Conservation (phyloP, 257 asterid genomes). For the Rhazya stricta region DNA sequence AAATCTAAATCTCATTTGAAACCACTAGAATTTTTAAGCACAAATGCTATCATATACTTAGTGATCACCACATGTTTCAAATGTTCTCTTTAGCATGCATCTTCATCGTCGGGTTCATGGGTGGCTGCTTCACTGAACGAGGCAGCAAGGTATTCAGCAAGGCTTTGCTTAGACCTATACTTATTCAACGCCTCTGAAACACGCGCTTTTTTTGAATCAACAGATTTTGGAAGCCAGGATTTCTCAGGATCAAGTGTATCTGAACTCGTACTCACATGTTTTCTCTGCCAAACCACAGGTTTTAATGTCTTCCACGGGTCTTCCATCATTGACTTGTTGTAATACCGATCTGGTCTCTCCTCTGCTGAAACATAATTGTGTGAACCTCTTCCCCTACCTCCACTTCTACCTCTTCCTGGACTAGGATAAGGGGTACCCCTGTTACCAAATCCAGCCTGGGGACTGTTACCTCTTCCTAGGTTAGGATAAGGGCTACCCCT, state of each 20-base stretch:
- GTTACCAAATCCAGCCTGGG: conserved; percentile 26
- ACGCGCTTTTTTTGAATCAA: conserved; percentile 47
- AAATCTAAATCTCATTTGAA: background rate
- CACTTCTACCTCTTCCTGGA: conserved; percentile 44
- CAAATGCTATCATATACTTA: background rate
- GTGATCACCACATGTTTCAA: background rate
- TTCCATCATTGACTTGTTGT: conserved; percentile 64
- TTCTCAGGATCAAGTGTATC: conserved; percentile 18
- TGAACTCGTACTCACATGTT: conserved; percentile 5
- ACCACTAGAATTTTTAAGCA: background rate
- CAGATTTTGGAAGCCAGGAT: conserved; percentile 50
- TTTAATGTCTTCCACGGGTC: conserved; percentile 66
- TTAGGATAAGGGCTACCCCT: conserved; percentile 23
- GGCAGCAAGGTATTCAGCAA: conserved; percentile 74
- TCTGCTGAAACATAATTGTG: conserved; percentile 35
- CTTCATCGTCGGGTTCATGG: conserved; percentile 10
- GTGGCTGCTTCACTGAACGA: conserved; percentile 44
- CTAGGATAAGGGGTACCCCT: conserved; percentile 17
- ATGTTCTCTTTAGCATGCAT: conserved; percentile 17
- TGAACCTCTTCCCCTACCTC: conserved; percentile 32
- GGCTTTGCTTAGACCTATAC: conserved; percentile 47
- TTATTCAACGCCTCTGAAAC: conserved; percentile 34
- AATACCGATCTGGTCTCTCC: conserved; percentile 40
- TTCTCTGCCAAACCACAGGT: conserved; percentile 56
- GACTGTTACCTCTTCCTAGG: conserved; percentile 44